Base-by-base conservation (phyloP, 2,329 filamentous ascomycete genomes). In the Berkeleyomyces rouxiae region DNA sequence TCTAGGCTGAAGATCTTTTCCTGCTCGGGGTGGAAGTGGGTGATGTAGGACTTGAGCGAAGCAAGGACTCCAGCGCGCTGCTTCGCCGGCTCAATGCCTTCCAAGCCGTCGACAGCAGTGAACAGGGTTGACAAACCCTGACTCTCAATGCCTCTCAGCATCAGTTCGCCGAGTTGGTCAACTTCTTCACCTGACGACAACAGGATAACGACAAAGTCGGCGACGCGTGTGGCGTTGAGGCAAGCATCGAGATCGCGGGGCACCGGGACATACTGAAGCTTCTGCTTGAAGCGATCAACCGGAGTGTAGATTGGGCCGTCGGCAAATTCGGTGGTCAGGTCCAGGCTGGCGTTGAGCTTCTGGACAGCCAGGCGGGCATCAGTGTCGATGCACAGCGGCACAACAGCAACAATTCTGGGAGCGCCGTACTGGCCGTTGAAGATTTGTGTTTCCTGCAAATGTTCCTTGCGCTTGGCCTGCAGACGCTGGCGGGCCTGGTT, bases 121-220 rank as follows among this genome's bases (percentile, higher is more conserved):
- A 95, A 83, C n/a, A 95, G 81, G 31, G 90, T 97, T 0, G 92
- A 96, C 67, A 99, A 83, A 69, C 93, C 93, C 75, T 99, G 93
- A 68, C 90, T 88, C 75, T 96, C 91, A 40, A 97, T 85, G 58
- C 87, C 86, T 68, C 89, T 84, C 66, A 99, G 77, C 64, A 97
- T 85, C 68, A 90, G 76, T 74, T 97, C 90, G 66, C 91, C 92
- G 47, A 90, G 75, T 59, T 85, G 81, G 69, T 96, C 92, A 5
- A 95, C 88, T 72, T 96, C 90, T 65, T 88, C 82, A 53, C 86
- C 81, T 23, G 90, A 84, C 3, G 90, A 95, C 2, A 99, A 75
- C 11, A 96, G 78, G 65, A 97, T 83, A 6, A 97, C 74, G 10
- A 99, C 88, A 72, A 95, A 97, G 72, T 99, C 93, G 44, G 93